Evolutionary conservation across 2,329 filamentous ascomycete genomes (phyloP).

Genomic region (Ceratocystis variospora): DNA sequence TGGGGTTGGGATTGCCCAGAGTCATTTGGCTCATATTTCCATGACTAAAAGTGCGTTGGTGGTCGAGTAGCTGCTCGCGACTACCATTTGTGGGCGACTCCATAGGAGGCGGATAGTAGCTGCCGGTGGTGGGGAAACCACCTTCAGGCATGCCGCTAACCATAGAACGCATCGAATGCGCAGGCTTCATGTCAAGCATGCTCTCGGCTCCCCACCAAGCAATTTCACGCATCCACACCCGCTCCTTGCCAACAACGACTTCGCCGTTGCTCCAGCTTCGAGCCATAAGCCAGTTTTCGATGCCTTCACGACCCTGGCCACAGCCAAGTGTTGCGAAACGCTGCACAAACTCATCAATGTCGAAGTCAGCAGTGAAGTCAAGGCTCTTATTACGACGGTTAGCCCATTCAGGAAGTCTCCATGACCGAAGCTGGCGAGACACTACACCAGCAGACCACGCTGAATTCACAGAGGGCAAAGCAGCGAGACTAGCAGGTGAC

Average conservation of each 20-base stretch:
- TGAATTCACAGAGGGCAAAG: conserved; percentile 56
- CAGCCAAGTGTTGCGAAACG: conserved; percentile 77
- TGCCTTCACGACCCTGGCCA: conserved; percentile 76
- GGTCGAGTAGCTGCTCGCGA: conserved; percentile 53
- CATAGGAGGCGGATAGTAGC: conserved; percentile 56
- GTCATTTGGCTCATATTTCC: conserved; percentile 44
- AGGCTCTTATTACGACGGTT: conserved; percentile 82
- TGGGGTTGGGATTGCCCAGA: conserved; percentile 27
- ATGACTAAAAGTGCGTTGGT: conserved; percentile 42
- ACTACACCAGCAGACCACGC: conserved; percentile 89
- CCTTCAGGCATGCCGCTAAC: conserved; percentile 36
- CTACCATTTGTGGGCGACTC: conserved; percentile 52
- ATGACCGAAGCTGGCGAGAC: conserved; percentile 81
- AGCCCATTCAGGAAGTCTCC: conserved; percentile 91
- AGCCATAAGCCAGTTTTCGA: conserved; percentile 87
- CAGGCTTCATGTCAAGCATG: conserved; percentile 79
- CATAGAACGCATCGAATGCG: conserved; percentile 30
- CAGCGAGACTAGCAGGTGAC: conserved; percentile 58
- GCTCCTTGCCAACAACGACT: conserved; percentile 77
- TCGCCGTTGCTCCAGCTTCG: conserved; percentile 97
- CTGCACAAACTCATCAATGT: conserved; percentile 77
- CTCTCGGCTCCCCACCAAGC: conserved; percentile 98
- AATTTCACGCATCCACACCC: conserved; percentile 86
- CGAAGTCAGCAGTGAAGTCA: conserved; percentile 94
- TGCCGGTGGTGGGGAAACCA: conserved; percentile 53